Evolutionary conservation across 805 yeast species (phyloP).

Genomic region (Cyberlindnera euphorbiae): DNA sequence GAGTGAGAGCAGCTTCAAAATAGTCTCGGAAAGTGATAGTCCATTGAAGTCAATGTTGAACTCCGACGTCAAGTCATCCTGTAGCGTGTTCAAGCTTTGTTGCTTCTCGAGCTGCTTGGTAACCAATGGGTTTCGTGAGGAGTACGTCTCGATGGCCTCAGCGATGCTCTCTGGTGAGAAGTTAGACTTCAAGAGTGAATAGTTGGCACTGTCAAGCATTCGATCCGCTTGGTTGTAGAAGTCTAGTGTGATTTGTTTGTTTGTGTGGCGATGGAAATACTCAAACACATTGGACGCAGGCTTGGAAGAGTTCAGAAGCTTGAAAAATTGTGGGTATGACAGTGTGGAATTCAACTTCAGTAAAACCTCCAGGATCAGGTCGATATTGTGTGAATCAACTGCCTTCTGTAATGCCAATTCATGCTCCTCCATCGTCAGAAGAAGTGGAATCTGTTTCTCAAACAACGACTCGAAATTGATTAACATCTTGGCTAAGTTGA

Average conservation of each 20-base stretch:
- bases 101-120: slow-evolving; percentile 40
- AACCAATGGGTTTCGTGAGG: slow-evolving; percentile 31
- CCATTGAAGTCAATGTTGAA: slow-evolving; percentile 37
- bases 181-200: slow-evolving; percentile 29
- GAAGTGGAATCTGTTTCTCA: slow-evolving; percentile 53
- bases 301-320: slow-evolving; percentile 47
- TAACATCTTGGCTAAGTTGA: slow-evolving; percentile 59
- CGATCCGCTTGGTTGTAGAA: slow-evolving; percentile 64
- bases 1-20: slow-evolving; percentile 39
- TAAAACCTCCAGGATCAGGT: slow-evolving; percentile 55
- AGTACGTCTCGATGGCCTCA: slow-evolving; percentile 23
- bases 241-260: slow-evolving; percentile 41
- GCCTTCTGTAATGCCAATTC: slow-evolving; percentile 66
- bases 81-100: slow-evolving; percentile 37
- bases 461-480: slow-evolving; percentile 59
- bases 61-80: slow-evolving; percentile 39
- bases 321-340: slow-evolving; percentile 64
- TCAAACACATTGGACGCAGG: slow-evolving; percentile 33
- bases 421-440: slow-evolving; percentile 67
- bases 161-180: slow-evolving; percentile 18
- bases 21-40: slow-evolving; percentile 43
- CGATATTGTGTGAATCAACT: slow-evolving; percentile 36
- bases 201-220: slow-evolving; percentile 40
- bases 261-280: slow-evolving; percentile 28
- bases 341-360: slow-evolving; percentile 47